These are phyloP conservation scores for Chlamydomonas reinhardtii DNA, from an alignment of 163 green algal genomes.

Conservation along the genomic window DNA sequence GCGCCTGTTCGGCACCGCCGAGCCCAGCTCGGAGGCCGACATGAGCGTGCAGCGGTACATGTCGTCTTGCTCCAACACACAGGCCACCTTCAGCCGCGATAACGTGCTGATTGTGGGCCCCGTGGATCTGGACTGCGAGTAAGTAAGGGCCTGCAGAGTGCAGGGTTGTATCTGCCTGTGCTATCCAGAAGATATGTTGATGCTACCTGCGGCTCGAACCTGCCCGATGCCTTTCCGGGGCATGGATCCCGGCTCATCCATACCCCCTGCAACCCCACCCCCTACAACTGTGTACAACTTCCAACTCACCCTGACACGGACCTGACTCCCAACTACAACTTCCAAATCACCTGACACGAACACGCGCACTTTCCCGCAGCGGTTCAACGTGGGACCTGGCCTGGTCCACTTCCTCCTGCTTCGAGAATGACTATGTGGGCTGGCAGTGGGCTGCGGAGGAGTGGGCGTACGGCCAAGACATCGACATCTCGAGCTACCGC, in stretches of 20 bases:
- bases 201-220: no score
- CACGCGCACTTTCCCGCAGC: not conserved
- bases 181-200: no score
- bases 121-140: constrained; percentile 25
- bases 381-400: not conserved
- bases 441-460: constrained; percentile 40
- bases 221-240: no score
- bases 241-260: no score
- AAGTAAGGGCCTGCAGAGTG: not conserved
- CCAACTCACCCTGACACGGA: no score
- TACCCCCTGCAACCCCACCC: no score
- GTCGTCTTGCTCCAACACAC: constrained; percentile 39
- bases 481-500: constrained; percentile 21
- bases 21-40: not conserved
- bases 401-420: constrained; percentile 10
- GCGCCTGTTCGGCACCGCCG: constrained; percentile 22
- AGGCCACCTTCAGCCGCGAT: constrained; percentile 40
- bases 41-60: constrained; percentile 41
- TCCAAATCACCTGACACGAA: no score
- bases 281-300: no score
- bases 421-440: constrained; percentile 26
- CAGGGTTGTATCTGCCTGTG: no score
- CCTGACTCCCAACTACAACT: no score
- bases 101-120: constrained; percentile 47
- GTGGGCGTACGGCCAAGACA: constrained; percentile 9